phyloP scores from a whole-genome alignment of 1,139 yeast species.

The Hansenula lynferdii region DNA sequence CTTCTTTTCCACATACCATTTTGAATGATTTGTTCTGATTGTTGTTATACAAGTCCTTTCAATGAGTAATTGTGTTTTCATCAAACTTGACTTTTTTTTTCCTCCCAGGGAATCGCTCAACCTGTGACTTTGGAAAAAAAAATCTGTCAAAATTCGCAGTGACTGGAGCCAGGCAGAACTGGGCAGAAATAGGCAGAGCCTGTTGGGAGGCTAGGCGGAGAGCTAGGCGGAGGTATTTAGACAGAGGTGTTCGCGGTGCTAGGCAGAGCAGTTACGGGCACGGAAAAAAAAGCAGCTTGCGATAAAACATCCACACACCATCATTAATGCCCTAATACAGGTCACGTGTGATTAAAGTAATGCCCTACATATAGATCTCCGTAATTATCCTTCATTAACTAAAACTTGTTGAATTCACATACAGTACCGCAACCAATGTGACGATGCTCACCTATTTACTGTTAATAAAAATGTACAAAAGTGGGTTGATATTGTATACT shows the following conservation, averaged over 20 bases:
- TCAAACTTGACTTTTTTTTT: slow-evolving; percentile 2
- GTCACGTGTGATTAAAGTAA: no score
- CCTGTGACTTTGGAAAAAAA: neutral
- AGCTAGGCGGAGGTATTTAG: no score
- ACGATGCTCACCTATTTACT: slow-evolving; percentile 11
- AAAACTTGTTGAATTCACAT: slow-evolving; percentile 3
- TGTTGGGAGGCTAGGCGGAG: no score
- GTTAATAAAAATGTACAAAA: neutral
- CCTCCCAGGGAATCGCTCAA: neutral
- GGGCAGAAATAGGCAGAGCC: no score
- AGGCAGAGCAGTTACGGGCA: no score
- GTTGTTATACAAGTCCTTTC: neutral
- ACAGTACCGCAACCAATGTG: slow-evolving; percentile 13
- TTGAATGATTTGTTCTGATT: slow-evolving; percentile 22
- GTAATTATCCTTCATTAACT: neutral
- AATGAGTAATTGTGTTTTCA: no score
- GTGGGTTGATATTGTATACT: slow-evolving; percentile 9
- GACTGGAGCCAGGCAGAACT: neutral
- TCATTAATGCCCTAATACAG: no score
- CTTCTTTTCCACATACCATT: slow-evolving; percentile 30
- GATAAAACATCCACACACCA: neutral
- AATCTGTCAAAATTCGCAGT: neutral
- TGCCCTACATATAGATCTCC: neutral
- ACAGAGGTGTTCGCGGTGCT: neutral
- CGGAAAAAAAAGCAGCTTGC: no score